Conservation (phyloP, 2,329 filamentous ascomycete genomes). For the Amauroascus verrucosus region DNA sequence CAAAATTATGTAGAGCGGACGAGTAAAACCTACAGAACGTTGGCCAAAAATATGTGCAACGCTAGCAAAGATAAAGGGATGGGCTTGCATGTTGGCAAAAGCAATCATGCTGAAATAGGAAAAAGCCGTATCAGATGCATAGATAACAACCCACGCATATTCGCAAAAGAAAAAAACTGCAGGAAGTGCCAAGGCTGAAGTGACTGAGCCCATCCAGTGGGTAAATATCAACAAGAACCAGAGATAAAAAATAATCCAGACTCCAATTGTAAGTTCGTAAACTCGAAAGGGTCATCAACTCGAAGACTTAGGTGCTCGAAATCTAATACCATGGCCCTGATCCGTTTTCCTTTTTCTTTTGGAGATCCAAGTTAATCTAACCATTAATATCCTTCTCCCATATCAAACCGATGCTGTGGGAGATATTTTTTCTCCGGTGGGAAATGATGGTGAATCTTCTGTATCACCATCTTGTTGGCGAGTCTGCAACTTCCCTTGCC, state of each 20-base stretch:
- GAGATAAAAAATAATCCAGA: background rate
- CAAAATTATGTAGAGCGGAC: background rate
- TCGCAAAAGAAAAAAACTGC: background rate
- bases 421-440: slow-evolving; percentile 24
- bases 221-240: slow-evolving; percentile 6
- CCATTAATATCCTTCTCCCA: slow-evolving; percentile 21
- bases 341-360: background rate
- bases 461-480: slow-evolving; percentile 21
- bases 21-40: background rate
- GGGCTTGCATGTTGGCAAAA: background rate
- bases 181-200: background rate
- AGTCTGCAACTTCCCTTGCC: slow-evolving; percentile 20
- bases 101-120: background rate
- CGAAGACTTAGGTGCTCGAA: background rate
- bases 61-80: background rate
- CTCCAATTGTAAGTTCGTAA: background rate
- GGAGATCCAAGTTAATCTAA: background rate
- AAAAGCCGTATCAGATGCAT: slow-evolving; percentile 1
- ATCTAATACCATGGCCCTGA: background rate
- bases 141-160: background rate
- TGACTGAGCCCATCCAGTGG: background rate
- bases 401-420: slow-evolving; percentile 23
- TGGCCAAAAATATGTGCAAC: background rate
- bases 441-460: slow-evolving; percentile 27
- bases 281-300: background rate